phyloP scores from a whole-genome alignment of 2,329 filamentous ascomycete genomes.

The Beauveria sp. region DNA sequence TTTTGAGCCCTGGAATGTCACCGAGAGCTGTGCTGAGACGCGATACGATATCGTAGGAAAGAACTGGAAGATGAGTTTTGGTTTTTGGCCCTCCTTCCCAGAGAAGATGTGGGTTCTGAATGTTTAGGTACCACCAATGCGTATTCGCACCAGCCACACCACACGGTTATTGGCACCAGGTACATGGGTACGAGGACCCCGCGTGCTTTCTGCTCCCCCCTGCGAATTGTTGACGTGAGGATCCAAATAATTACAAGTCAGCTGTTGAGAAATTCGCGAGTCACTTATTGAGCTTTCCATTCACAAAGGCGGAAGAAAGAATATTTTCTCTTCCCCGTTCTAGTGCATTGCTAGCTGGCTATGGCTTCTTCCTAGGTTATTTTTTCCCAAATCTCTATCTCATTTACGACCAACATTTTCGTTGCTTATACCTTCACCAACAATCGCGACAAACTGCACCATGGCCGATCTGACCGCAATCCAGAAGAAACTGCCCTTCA shows the following conservation, averaged over 20 bases:
- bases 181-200: conserved; percentile 2
- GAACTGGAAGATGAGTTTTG: background rate
- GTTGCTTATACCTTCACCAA: background rate
- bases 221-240: background rate
- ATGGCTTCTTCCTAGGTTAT: background rate
- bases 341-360: background rate
- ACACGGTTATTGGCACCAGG: conserved; percentile 5
- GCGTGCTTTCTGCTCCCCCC: background rate
- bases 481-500: conserved; percentile 41
- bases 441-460: background rate
- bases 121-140: background rate
- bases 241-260: background rate
- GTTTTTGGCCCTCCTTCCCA: background rate
- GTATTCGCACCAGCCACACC: background rate
- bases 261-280: background rate
- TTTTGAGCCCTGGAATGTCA: too few relatives aligned
- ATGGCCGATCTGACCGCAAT: conserved; percentile 27
- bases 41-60: background rate
- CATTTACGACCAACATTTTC: background rate
- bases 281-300: background rate
- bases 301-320: background rate
- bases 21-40: background rate
- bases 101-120: background rate
- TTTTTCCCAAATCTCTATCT: conserved; percentile 5
- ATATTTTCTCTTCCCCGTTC: background rate